Evolutionary conservation across 805 yeast genomes (phyloP).

Genomic region (Saccharomycopsis fodiens): DNA sequence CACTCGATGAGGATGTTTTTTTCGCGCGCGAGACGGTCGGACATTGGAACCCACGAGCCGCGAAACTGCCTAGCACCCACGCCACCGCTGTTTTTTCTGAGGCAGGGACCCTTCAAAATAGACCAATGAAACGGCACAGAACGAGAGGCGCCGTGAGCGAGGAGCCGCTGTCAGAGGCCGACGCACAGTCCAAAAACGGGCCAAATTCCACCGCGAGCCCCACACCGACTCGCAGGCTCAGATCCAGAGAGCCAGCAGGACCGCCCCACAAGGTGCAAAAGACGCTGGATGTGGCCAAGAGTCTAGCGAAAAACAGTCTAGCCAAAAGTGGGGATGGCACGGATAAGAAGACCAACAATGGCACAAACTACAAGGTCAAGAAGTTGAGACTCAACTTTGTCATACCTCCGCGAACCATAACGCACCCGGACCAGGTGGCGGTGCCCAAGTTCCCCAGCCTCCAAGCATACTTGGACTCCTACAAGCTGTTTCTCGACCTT

Average conservation of each 20-base stretch:
- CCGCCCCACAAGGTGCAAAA: neutral
- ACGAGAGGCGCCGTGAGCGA: neutral
- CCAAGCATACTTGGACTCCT: constrained; percentile 44
- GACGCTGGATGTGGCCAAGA: neutral
- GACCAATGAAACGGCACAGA: constrained; percentile 4
- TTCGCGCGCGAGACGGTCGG: neutral
- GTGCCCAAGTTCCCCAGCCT: constrained; percentile 37
- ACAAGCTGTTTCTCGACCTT: constrained; percentile 54
- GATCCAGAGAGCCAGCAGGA: neutral
- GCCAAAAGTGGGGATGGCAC: neutral
- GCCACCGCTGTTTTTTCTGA: too few relatives aligned
- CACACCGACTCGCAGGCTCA: neutral
- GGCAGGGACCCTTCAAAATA: too few relatives aligned
- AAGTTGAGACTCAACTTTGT: constrained; percentile 20
- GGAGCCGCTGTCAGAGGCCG: neutral
- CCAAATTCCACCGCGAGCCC: neutral
- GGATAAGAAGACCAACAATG: neutral
- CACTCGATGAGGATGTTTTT: neutral
- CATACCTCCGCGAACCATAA: constrained; percentile 10
- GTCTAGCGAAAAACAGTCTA: neutral
- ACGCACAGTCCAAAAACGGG: neutral
- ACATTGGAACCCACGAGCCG: neutral
- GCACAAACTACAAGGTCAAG: constrained; percentile 4
- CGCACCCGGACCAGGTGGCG: constrained; percentile 47
- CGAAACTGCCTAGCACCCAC: too few relatives aligned